phyloP scores from a whole-genome alignment of 306 rosid genomes.

The Clitoria ternatea region DNA sequence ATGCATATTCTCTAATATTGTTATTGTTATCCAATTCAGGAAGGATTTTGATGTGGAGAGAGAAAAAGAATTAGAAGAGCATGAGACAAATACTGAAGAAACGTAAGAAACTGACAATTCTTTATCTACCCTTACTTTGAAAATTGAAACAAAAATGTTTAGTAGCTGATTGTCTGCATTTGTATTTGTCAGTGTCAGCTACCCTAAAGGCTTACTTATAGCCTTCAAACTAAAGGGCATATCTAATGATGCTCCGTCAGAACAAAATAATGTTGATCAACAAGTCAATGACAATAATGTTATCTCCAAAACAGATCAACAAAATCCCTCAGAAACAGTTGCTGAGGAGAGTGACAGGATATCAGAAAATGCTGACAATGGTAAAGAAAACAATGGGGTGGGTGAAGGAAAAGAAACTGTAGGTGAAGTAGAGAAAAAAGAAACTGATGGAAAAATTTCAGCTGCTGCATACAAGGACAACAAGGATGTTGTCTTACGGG shows the following conservation, averaged over 20 bases:
- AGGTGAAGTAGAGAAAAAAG: slow-evolving; percentile 42
- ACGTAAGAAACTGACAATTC: slow-evolving; percentile 37
- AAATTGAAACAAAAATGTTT: background rate
- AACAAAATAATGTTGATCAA: slow-evolving; percentile 31
- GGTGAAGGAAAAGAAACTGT: slow-evolving; percentile 41
- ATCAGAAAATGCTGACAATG: slow-evolving; percentile 23
- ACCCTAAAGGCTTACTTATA: slow-evolving; percentile 80
- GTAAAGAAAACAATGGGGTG: slow-evolving; percentile 33
- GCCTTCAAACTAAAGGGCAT: slow-evolving; percentile 56
- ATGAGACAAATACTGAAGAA: slow-evolving; percentile 35
- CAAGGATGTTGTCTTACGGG: slow-evolving; percentile 69
- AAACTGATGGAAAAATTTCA: slow-evolving; percentile 38
- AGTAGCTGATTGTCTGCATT: slow-evolving; percentile 9
- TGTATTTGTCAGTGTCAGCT: slow-evolving; percentile 49
- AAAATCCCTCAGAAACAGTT: slow-evolving; percentile 27
- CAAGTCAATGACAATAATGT: slow-evolving; percentile 22
- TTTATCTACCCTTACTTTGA: background rate
- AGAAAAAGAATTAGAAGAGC: slow-evolving; percentile 49
- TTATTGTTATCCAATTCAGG: slow-evolving; percentile 40
- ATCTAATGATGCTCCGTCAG: slow-evolving; percentile 40
- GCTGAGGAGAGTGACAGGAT: slow-evolving; percentile 19
- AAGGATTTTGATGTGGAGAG: slow-evolving; percentile 75
- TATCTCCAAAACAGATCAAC: slow-evolving; percentile 27
- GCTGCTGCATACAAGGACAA: slow-evolving; percentile 45
- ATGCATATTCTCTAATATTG: background rate